These are phyloP conservation scores for Carex littledalei DNA, from an alignment of 176 grass and related monocot genomes.

Conservation along the genomic window DNA sequence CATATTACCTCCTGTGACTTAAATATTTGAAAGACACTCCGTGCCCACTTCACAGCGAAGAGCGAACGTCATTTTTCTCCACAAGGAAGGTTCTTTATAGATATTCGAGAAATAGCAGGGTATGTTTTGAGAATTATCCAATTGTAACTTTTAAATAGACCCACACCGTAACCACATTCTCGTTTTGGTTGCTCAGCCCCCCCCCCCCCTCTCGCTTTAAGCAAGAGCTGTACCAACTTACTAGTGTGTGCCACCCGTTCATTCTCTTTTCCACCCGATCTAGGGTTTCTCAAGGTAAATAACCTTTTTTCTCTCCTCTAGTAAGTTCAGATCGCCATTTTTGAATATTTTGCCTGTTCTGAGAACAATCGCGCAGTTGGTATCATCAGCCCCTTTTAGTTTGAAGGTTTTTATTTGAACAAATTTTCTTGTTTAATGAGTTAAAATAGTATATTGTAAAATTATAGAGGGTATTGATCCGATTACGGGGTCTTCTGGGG, in stretches of 20 bases:
- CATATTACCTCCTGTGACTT: neutral
- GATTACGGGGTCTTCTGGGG: neutral
- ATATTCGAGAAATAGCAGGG: neutral
- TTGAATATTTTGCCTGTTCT: neutral
- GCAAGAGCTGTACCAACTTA: slow-evolving; percentile 13
- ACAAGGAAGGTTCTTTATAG: neutral
- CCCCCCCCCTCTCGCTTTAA: slow-evolving; percentile 7
- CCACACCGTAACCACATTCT: slow-evolving; percentile 19
- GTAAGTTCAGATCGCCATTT: neutral
- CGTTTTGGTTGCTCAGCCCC: slow-evolving; percentile 17
- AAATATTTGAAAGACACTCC: neutral
- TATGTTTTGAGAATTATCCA: neutral
- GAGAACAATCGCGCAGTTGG: neutral
- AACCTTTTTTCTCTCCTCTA: neutral
- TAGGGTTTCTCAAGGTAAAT: slow-evolving; percentile 20
- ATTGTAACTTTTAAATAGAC: neutral
- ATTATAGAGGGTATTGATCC: neutral
- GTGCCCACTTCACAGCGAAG: neutral
- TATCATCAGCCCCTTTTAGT: neutral
- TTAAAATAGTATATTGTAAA: neutral
- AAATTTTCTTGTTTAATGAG: neutral
- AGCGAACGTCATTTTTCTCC: neutral
- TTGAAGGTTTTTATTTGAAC: neutral
- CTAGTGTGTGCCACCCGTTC: neutral
- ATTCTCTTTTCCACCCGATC: neutral